Evolutionary conservation across 2,329 filamentous ascomycete genomes (phyloP), one percentile per base, ranked within the genome.

Genomic region (Fusarium camptoceras): DNA sequence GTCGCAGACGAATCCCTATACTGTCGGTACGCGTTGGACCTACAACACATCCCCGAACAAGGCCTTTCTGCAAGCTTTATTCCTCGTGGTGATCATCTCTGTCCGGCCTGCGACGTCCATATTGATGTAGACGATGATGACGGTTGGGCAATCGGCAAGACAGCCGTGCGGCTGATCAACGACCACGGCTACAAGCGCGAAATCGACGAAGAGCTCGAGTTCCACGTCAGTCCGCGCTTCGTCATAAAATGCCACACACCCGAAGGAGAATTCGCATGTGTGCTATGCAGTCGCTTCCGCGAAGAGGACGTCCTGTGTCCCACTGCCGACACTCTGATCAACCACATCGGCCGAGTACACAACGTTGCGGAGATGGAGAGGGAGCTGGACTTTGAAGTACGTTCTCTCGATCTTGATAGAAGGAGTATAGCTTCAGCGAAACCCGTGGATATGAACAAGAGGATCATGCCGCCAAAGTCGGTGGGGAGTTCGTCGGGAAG

Each of bases 11-110:
- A 73, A 24, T 61, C 71, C 25, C 28, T 75, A 11, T 75, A 59
- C 55, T 75, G 73, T 25, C 67, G 64, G 30, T 75, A 75, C 27
- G 71, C 73, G 8, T 44, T 75, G 7, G 73, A 75, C 37, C 55
- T 75, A 4, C 73, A 75, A 39, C 62, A 66, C 22, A 46, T 57
- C 2, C 60, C 44, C 6, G 60, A 64, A 25, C 53, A 39, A 31
- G 69, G 62, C 1, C 71, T 75, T 15, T 50, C 64, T 11, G 51
- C 73, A 2, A 58, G 50, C 8, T 75, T 75, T 16, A 68, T 50
- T 8, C 73, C 71, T 3, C 18, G 58, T 1, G 71, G 67, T 0
- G 59, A 64, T 30, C 49, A 73, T 30, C 50, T 27, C 16, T 75
- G 73, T 11, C 73, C 73, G 8, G 69, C 61, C 4, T 75, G 73